Base-by-base conservation (phyloP, 768 basidiomycete species). In the Lentinula raphanica region DNA sequence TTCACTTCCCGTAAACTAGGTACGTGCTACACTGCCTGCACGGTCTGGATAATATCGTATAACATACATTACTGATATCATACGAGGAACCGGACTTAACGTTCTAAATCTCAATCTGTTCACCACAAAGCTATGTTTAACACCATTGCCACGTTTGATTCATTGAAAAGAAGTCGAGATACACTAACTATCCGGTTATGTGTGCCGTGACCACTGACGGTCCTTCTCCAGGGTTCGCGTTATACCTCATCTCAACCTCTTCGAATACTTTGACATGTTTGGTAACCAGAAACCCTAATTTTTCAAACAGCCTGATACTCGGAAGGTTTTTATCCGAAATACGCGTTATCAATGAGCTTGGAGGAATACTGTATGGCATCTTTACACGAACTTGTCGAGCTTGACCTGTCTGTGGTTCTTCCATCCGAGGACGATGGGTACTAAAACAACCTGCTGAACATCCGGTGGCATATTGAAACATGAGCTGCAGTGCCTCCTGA, bases 231-330 rank as follows among this genome's bases (percentile, higher is more conserved):
- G 32, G 13, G 32, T 35, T 7, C 7, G 51, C 32, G 17, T 25
- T 25, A 70, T 72, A 80, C 27, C 88, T 81, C 84, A 97, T 80
- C 73, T 96, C 94, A 15, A 92, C 81, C 71, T 98, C 92, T 35
- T 80, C 75, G 63, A 94, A 98, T 9, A 91, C 86, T 50, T 85
- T 79, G 15, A 87, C 85, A 11, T 74, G 71, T 66, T 88, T 89
- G 9, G 81, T 84, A 35, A 88, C 72, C 17, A 66, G 67, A 65
- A 97, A 97, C 0, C 91, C 93, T 0, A 97, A 79, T 60, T 81
- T 82, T 64, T 81, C 72, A 64, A 97, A 97, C 8, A 97, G 74
- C 6, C 68, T 67, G 27, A 92, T 85, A 54, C 90, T 92, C 2
- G 87, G 73, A 11, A 58, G 65, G 66, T 98, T 97, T 6, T 76